Evolutionary conservation across 192 early-diverging fungal species (phyloP), one percentile per base, ranked within the genome.

Genomic region (Coemansia sp.): DNA sequence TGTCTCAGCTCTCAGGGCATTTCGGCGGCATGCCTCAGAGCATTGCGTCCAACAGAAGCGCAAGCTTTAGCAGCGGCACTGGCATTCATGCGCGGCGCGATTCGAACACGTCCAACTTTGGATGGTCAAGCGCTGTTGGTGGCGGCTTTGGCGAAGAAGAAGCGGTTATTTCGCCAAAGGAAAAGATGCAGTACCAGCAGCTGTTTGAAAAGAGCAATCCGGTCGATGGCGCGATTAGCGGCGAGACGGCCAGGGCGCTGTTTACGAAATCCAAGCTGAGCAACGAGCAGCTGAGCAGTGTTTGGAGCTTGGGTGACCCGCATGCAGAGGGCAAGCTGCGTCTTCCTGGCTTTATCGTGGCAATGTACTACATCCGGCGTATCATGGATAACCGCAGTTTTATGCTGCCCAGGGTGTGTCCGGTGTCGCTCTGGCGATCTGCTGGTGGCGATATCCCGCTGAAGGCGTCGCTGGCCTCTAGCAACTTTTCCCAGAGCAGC

Each of bases 271-370:
- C 94, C 1, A 87, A 88, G 70, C 82, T 98, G 30, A 83, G 87
- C 24, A 63, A 81, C 22, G 93, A 95, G 39, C 83, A 76, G 59
- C 83, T 98, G 29, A 75, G 83, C 20, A 84, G 85, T 36, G 89
- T 98, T 47, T 98, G 95, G 95, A 51, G 60, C 55, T 70, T 98
- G 63, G 91, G 89, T 5, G 94, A 98, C 67, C 85, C 87, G 13
- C 83, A 85, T 34, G 60, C 75, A 1, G 74, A 86, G 20, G 90
- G 91, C 47, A 84, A 86, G 54, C 69, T 98, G 30, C 85, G 87
- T 56, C 78, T 91, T 54, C 77, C 85, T 9, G 93, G 95, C 68
- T 98, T 98, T 71, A 84, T 89, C 45, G 86, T 93, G 53, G 93
- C 93, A 36, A 96, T 98, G 94, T 85, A 87, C 65, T 89, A 92